Evolutionary conservation across 2,329 filamentous ascomycete species (phyloP), one percentile per base, ranked within the genome.

Genomic region (Pseudocercospora pini-densiflorae): DNA sequence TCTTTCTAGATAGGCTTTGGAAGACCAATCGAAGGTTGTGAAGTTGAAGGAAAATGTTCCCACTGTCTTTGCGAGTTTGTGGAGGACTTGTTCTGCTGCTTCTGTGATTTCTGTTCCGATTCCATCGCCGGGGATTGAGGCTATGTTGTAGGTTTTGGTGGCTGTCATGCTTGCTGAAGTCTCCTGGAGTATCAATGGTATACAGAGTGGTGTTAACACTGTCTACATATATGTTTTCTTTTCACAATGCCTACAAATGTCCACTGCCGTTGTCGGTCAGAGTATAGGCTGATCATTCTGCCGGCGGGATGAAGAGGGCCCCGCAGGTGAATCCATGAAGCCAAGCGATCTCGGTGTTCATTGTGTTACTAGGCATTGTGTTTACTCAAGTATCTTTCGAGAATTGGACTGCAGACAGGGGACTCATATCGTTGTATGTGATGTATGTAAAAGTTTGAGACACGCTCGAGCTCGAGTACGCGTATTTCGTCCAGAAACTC

Each of bases 41-140:
- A 86, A 87, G 12, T 85, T 79, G 66, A 87, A 83, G 8, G 78
- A 68, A 71, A 85, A 86, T 24, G 77, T 81, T 21, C 79, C 79
- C 5, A 82, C 75, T 5, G 76, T 76, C 24, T 78, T 71, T n/a
- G 82, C 77, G 23, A 86, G 78, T 58, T 80, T 81, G 64, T 81
- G 76, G 16, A 86, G 72, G 19, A 82, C 81, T 70, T 82, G 73
- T 8, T 84, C 80, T 3, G 86, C 84, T 1, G 86, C 87, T 29
- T 83, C 79, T 33, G 89, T 83, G n/a, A 90, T 87, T 75, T 90
- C 88, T 1, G 82, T 81, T 29, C 88, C 88, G 59, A 90, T 89
- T 27, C 88, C 87, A 74, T 90, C 87, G 14, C 86, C 87, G 7
- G 88, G 85, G 67, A 90, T 88, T 62, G 65, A 69, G 62, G 71